phyloP scores from a whole-genome alignment of 192 early-diverging fungal genomes.

The Coemansia sp. region DNA sequence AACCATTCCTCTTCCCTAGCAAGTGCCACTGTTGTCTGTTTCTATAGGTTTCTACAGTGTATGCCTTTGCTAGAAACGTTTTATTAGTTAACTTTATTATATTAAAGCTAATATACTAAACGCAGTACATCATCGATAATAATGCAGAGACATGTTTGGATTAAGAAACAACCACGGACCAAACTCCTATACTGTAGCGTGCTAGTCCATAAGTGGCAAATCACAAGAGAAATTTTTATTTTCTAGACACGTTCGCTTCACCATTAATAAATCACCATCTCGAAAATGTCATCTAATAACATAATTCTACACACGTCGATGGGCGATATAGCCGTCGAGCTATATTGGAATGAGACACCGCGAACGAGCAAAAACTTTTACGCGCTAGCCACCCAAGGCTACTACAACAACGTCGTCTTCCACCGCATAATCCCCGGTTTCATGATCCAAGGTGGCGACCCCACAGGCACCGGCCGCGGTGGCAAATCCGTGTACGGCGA shows the following conservation, averaged over 20 bases:
- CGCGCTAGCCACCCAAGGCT: constrained; percentile 70
- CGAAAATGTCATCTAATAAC: constrained; percentile 3
- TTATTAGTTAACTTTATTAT: no score
- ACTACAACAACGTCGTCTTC: constrained; percentile 80
- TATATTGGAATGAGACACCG: constrained; percentile 64
- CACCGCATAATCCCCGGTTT: constrained; percentile 88
- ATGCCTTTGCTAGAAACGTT: no score
- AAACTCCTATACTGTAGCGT: no score
- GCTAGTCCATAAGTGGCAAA: no score
- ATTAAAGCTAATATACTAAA: no score
- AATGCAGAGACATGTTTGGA: no score
- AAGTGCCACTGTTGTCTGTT: no score
- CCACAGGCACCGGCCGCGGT: constrained; percentile 92
- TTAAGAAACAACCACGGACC: no score
- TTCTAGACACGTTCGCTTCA: background rate
- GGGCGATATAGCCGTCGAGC: constrained; percentile 25
- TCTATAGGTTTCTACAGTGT: no score
- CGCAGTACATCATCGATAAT: no score
- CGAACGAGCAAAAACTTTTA: constrained; percentile 89
- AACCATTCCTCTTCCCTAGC: no score
- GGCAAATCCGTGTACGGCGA: constrained; percentile 71
- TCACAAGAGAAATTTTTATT: background rate
- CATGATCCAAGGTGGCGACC: constrained; percentile 98
- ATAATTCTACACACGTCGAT: constrained; percentile 21
- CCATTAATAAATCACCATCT: background rate